These are phyloP conservation scores for Claviceps pazoutovae DNA, from an alignment of 2,329 filamentous ascomycete genomes.

Conservation along the genomic window DNA sequence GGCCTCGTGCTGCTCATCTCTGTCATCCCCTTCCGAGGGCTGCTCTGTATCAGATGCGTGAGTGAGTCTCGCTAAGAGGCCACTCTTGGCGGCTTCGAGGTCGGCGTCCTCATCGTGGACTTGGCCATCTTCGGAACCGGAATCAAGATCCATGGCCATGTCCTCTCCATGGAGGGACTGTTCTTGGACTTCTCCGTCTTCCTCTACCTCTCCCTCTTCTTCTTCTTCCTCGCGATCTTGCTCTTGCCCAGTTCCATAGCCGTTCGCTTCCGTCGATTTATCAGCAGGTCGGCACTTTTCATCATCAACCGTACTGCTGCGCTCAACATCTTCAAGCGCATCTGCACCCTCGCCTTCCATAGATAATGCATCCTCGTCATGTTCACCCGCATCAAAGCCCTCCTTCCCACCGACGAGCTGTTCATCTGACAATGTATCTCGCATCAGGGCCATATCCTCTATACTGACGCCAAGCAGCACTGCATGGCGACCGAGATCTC, in stretches of 20 bases:
- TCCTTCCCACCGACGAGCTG: constrained; percentile 26
- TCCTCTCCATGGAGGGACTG: constrained; percentile 15
- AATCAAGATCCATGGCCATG: constrained; percentile 29
- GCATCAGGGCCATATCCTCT: constrained; percentile 35
- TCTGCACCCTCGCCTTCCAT: constrained; percentile 13
- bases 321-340: background rate
- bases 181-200: constrained; percentile 5
- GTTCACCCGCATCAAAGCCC: constrained; percentile 31
- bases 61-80: constrained; percentile 32
- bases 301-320: constrained; percentile 7
- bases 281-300: constrained; percentile 3
- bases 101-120: constrained; percentile 17
- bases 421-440: constrained; percentile 27
- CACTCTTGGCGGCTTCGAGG: constrained; percentile 34
- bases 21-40: constrained; percentile 9
- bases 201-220: constrained; percentile 6
- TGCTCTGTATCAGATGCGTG: constrained; percentile 13
- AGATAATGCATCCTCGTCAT: constrained; percentile 23
- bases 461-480: constrained; percentile 44
- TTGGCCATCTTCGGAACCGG: constrained; percentile 19
- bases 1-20: constrained; percentile 14
- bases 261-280: background rate
- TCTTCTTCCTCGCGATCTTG: background rate
- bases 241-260: constrained; percentile 6
- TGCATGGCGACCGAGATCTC: constrained; percentile 69